phyloP scores from a whole-genome alignment of 1,284 basidiomycete genomes.

The Cystobasidiaceae sp. region DNA sequence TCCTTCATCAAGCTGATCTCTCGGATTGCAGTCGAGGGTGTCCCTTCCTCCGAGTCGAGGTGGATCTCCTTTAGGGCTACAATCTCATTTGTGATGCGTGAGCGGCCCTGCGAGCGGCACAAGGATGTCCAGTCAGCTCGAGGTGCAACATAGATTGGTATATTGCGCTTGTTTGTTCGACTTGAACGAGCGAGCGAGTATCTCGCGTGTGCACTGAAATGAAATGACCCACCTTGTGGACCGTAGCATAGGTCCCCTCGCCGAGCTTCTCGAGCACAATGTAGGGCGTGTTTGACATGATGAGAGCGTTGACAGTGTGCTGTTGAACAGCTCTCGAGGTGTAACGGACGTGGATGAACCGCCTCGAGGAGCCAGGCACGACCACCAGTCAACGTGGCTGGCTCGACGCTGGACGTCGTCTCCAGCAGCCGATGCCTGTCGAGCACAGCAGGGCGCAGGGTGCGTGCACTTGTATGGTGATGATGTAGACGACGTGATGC shows the following conservation, averaged over 20 bases:
- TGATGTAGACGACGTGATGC: too few relatives aligned
- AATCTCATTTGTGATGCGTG: conserved; percentile 78
- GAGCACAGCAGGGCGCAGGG: too few relatives aligned
- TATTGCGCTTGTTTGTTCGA: neutral
- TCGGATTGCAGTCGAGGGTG: conserved; percentile 87
- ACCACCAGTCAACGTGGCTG: too few relatives aligned
- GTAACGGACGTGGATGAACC: too few relatives aligned
- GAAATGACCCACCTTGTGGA: conserved; percentile 59
- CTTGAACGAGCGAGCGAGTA: neutral
- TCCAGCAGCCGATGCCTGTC: too few relatives aligned
- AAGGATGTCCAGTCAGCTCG: neutral
- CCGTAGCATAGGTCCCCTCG: conserved; percentile 48
- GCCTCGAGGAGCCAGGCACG: too few relatives aligned
- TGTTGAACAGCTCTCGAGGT: neutral
- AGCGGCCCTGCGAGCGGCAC: conserved; percentile 39
- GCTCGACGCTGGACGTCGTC: too few relatives aligned
- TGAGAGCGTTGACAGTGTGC: conserved; percentile 1
- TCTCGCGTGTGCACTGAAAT: neutral
- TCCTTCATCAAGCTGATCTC: conserved; percentile 97
- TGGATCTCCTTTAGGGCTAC: conserved; percentile 60
- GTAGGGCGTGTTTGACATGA: conserved; percentile 34
- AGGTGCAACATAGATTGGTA: neutral
- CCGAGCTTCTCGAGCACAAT: conserved; percentile 44
- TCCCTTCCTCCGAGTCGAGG: conserved; percentile 90
- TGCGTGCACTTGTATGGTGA: too few relatives aligned